A percentile compares a stretch with the other conserved stretches of the same genome.
Evolutionary conservation across 306 rosid genomes (phyloP).

Genomic region (Quercus wislizeni): DNA sequence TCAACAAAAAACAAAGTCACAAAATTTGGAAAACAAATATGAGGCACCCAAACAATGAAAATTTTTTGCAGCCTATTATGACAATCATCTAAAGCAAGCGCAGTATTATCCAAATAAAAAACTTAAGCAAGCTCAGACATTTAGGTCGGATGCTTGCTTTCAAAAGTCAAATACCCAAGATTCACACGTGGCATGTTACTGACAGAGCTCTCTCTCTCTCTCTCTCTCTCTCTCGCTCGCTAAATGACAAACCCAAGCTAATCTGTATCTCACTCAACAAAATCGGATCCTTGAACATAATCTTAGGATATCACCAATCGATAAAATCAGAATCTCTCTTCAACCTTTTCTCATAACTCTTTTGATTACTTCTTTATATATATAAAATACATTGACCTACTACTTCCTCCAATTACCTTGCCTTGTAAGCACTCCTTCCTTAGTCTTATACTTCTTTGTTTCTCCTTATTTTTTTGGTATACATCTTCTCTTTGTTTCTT

Average conservation of each 20-base stretch:
- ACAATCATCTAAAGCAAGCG: not conserved
- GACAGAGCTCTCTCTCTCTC: constrained; percentile 16
- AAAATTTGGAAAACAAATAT: not conserved
- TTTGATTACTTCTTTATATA: constrained; percentile 25
- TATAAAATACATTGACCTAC: constrained; percentile 46
- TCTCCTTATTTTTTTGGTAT: not conserved
- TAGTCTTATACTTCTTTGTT: constrained; percentile 19
- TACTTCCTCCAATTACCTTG: constrained; percentile 33
- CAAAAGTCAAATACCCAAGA: constrained; percentile 40
- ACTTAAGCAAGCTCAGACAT: not conserved
- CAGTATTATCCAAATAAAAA: not conserved
- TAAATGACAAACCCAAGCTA: not conserved
- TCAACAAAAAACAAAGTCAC: not conserved
- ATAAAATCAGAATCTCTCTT: constrained; percentile 14
- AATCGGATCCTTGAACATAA: not conserved
- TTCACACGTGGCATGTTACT: constrained; percentile 45
- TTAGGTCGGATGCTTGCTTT: constrained; percentile 5
- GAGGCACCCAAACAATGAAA: not conserved
- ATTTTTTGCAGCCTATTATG: not conserved
- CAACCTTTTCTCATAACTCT: constrained; percentile 13
- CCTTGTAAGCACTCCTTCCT: constrained; percentile 43
- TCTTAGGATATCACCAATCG: constrained; percentile 15
- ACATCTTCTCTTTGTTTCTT: constrained; percentile 2
- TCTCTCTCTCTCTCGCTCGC: not conserved
- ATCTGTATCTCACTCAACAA: not conserved